A percentile compares a stretch with the other conserved stretches of the same genome.
These are phyloP conservation scores for Plasmopara halstedii DNA, from an alignment of 352 stramenopile genomes.

Conservation along the genomic window DNA sequence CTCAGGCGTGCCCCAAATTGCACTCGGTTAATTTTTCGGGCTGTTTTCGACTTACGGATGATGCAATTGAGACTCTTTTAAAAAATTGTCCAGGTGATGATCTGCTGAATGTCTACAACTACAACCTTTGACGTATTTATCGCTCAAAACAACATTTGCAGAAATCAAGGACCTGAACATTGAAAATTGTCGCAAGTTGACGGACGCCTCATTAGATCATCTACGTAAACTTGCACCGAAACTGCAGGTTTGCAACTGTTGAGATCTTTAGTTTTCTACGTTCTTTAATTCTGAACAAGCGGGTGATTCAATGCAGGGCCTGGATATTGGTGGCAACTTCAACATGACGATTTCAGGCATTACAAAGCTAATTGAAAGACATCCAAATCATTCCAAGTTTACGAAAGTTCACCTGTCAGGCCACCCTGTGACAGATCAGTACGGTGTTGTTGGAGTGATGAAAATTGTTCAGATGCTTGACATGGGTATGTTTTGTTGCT, in stretches of 20 bases:
- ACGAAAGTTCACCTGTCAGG: conserved; percentile 80
- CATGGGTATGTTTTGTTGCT: background rate
- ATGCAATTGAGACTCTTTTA: conserved; percentile 73
- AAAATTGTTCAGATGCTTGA: background rate
- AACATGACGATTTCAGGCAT: conserved; percentile 86
- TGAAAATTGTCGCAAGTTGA: conserved; percentile 87
- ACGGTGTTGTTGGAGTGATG: background rate
- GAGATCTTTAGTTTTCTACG: too few relatives aligned
- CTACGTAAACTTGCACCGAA: conserved; percentile 73
- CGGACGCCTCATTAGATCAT: conserved; percentile 66
- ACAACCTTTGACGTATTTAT: background rate
- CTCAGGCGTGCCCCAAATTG: conserved; percentile 73
- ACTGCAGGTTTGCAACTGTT: conserved; percentile 44
- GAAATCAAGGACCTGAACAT: conserved; percentile 86
- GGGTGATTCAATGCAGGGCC: conserved; percentile 35
- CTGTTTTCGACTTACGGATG: conserved; percentile 84
- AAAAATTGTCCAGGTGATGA: conserved; percentile 60
- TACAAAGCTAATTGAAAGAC: conserved; percentile 85
- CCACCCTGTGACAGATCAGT: conserved; percentile 79
- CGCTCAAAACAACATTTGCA: conserved; percentile 9
- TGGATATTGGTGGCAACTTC: conserved; percentile 82
- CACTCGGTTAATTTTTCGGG: conserved; percentile 82
- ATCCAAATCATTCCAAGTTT: conserved; percentile 87
- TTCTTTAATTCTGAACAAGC: background rate
- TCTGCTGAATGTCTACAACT: background rate